Base-by-base conservation (phyloP, 2,329 filamentous ascomycete genomes). In the Chrysoporthe puriensis region DNA sequence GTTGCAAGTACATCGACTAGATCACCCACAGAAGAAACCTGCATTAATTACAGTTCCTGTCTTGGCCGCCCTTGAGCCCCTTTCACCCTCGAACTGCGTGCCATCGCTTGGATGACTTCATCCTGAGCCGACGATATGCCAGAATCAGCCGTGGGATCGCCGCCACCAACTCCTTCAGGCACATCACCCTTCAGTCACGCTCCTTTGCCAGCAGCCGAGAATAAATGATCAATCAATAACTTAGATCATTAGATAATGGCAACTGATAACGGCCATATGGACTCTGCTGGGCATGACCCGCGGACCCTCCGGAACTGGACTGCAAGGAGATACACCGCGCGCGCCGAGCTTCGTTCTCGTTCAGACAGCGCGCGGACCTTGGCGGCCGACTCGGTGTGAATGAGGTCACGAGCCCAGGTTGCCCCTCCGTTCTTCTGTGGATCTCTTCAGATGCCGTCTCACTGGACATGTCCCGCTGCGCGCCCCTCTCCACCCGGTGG, bases 141-240 rank as follows among this genome's bases (percentile, higher is more conserved):
- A 26, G 42, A 61, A 32, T 46, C 9, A 43, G 42, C 34, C 46
- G 60, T 52, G 46, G 60, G 46, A 62, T 40, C 18, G 46, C 60
- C 44, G 60, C 46, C 60, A 50, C 46, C 44, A 36, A 34, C 60
- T 62, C 46, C 60, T 62, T 62, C 60, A 62, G 60, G 60, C 44
- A 62, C 21, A 44, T 26, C 40, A 36, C 40, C 26, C 5, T 40
- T 40, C 4, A 9, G 2, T 1, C 48, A 52, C 50, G 6, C 50
- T 44, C 57, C 40, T 44, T 26, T 32, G n/a, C 36, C 11, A 44
- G 13, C n/a, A 3, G 54, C 32, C 54, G 16, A 40, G 34, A 34
- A 36, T 7, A 32, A 18, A n/a, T 40, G 7, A 11, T 40, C 32
- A 18, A 9, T 40, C 14, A 32, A 34, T 13, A n/a, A 14, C 34